Conservation (phyloP, 2,329 filamentous ascomycete genomes). For the Ceratocystis lukuohia region DNA sequence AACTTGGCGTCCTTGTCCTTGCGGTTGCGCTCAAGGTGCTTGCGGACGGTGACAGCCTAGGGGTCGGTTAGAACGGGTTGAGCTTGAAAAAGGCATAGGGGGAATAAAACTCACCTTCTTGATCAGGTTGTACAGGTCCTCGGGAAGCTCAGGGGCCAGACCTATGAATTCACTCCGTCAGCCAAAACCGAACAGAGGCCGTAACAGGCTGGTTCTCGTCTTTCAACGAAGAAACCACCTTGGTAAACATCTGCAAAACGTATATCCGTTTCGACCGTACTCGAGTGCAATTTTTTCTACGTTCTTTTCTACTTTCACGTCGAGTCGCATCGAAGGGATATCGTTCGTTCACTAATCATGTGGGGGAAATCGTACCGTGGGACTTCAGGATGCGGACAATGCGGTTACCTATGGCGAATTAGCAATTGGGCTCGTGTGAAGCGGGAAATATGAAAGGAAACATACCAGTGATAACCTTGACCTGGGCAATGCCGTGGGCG, state of each 20-base stretch:
- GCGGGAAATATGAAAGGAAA: slow-evolving; percentile 20
- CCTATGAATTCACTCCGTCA: slow-evolving; percentile 89
- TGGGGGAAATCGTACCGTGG: slow-evolving; percentile 61
- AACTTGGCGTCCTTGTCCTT: slow-evolving; percentile 99
- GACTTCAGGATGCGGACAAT: slow-evolving; percentile 98
- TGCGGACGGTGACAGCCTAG: slow-evolving; percentile 92
- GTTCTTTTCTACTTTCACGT: background rate
- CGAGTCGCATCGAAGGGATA: slow-evolving; percentile 23
- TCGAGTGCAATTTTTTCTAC: slow-evolving; percentile 9
- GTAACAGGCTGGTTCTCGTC: slow-evolving; percentile 22
- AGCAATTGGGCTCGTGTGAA: slow-evolving; percentile 24
- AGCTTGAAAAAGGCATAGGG: background rate
- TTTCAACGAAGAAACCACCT: slow-evolving; percentile 18
- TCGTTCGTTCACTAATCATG: slow-evolving; percentile 23
- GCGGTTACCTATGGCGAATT: slow-evolving; percentile 73
- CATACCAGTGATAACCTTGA: slow-evolving; percentile 93
- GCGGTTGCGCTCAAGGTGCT: slow-evolving; percentile 99
- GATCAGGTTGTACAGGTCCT: slow-evolving; percentile 99
- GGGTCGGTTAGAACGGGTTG: slow-evolving; percentile 21
- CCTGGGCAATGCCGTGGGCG: slow-evolving; percentile 94
- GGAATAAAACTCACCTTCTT: slow-evolving; percentile 63
- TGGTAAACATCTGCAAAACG: slow-evolving; percentile 17
- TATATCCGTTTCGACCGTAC: slow-evolving; percentile 12
- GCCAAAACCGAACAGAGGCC: slow-evolving; percentile 86
- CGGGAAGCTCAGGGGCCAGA: slow-evolving; percentile 95